Conservation (phyloP, 2,329 filamentous ascomycete genomes). For the Ophiocordyceps sinensis region DNA sequence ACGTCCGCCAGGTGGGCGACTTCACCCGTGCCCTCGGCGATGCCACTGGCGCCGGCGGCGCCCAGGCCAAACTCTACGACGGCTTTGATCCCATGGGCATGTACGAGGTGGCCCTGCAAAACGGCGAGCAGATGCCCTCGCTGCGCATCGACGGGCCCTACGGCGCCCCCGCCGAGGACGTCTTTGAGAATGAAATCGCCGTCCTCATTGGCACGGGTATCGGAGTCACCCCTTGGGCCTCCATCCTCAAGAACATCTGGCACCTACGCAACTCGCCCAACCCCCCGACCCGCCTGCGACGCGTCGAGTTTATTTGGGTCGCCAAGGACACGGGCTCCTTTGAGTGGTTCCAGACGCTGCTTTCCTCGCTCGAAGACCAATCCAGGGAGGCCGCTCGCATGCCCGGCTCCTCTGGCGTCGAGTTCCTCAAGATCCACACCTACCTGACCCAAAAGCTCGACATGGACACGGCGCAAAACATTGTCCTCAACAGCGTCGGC, state of each 20-base stretch:
- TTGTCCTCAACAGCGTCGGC: constrained; percentile 90
- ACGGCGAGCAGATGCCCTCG: constrained; percentile 81
- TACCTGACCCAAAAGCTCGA: constrained; percentile 93
- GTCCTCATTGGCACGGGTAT: constrained; percentile 79
- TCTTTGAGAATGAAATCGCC: constrained; percentile 85
- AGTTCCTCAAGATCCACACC: constrained; percentile 96
- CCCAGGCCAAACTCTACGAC: constrained; percentile 82
- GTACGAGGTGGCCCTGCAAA: constrained; percentile 93
- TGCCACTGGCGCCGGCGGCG: constrained; percentile 77
- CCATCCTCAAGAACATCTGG: constrained; percentile 95
- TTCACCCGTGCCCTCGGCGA: constrained; percentile 92
- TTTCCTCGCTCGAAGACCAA: constrained; percentile 82
- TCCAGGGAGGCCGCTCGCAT: constrained; percentile 54
- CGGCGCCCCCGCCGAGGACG: constrained; percentile 91
- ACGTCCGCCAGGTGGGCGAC: constrained; percentile 92
- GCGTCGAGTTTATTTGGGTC: constrained; percentile 98
- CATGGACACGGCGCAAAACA: constrained; percentile 86
- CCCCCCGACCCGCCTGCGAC: constrained; percentile 73
- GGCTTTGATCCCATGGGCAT: constrained; percentile 85
- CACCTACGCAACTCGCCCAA: constrained; percentile 83
- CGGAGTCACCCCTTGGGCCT: constrained; percentile 74
- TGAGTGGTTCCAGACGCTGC: constrained; percentile 95
- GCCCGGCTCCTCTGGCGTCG: constrained; percentile 51
- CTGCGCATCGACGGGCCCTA: constrained; percentile 92
- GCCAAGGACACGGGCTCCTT: constrained; percentile 93